Evolutionary conservation across 225 moss, liverwort and hornwort genomes (phyloP).

Genomic region (Thuidium tamariscinum): DNA sequence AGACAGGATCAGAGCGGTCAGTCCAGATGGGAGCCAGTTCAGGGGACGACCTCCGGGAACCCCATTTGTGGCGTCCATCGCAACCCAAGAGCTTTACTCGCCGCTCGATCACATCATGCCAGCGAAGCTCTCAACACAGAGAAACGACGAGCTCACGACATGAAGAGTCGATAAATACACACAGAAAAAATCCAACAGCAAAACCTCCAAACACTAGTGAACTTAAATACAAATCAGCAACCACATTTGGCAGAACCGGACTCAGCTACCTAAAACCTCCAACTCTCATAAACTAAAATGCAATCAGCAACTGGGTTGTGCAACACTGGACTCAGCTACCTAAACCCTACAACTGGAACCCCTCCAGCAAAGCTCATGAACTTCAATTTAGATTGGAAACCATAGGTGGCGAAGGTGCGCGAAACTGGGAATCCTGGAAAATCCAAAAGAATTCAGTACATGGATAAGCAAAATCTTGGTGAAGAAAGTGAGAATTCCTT

Average conservation of each 20-base stretch:
- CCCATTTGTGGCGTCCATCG: constrained; percentile 32
- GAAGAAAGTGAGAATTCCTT: background rate
- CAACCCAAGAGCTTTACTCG: background rate
- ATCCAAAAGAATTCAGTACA: background rate
- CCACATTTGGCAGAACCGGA: too few relatives aligned
- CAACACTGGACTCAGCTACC: background rate
- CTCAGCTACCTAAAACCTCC: background rate
- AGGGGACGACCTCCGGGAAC: constrained; percentile 12
- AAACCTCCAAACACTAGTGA: background rate
- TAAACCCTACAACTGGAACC: background rate
- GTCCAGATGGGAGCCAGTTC: constrained; percentile 32
- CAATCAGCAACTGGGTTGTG: background rate
- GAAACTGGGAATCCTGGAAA: background rate
- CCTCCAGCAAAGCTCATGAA: background rate
- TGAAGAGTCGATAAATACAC: background rate
- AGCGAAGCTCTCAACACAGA: background rate
- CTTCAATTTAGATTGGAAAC: background rate
- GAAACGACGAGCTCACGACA: background rate
- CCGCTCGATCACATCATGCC: constrained; percentile 8
- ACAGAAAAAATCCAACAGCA: background rate
- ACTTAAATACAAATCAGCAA: background rate
- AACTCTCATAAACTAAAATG: background rate
- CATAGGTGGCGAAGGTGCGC: background rate
- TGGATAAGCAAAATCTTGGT: background rate
- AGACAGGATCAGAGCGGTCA: constrained; percentile 26